Conservation (phyloP, 208 protist genomes). For the Trypanosoma cruzi region DNA sequence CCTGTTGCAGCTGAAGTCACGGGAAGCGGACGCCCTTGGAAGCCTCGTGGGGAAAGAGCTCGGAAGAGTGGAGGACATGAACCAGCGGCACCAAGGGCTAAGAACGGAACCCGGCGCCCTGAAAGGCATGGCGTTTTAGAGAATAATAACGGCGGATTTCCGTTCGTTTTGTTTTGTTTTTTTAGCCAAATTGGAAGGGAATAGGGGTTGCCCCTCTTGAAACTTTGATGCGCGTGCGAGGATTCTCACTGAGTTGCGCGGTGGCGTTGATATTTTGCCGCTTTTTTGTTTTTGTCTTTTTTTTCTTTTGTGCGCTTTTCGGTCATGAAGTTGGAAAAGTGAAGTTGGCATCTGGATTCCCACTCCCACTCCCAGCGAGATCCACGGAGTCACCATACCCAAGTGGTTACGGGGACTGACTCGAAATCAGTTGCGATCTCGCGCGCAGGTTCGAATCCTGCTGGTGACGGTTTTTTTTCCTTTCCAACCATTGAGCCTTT, state of each 20-base stretch:
- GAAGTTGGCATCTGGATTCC: too few species aligned
- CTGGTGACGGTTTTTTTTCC: conserved; percentile 58
- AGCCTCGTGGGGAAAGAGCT: conserved; percentile 79
- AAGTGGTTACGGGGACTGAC: conserved; percentile 92
- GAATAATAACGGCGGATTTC: neutral
- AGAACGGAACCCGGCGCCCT: conserved; percentile 16
- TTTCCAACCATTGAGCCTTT: neutral
- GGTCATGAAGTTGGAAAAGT: too few species aligned
- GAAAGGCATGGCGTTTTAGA: conserved; percentile 22
- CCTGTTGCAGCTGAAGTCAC: conserved; percentile 62
- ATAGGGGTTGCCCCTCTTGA: neutral
- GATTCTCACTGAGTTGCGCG: too few species aligned
- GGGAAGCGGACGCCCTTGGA: conserved; percentile 64
- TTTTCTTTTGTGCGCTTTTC: neutral
- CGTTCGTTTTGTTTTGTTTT: neutral
- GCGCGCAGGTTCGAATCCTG: conserved; percentile 90
- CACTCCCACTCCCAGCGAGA: too few species aligned
- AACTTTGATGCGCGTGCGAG: neutral
- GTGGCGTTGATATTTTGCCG: too few species aligned
- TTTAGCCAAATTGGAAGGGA: neutral
- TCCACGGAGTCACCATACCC: conserved; percentile 71
- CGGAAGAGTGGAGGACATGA: conserved; percentile 60
- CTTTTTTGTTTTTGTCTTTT: neutral
- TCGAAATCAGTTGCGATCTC: conserved; percentile 90
- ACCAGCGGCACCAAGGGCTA: conserved; percentile 56